These are phyloP conservation scores for Cudoniella acicularis DNA, from an alignment of 495 filamentous ascomycete species.

Conservation along the genomic window DNA sequence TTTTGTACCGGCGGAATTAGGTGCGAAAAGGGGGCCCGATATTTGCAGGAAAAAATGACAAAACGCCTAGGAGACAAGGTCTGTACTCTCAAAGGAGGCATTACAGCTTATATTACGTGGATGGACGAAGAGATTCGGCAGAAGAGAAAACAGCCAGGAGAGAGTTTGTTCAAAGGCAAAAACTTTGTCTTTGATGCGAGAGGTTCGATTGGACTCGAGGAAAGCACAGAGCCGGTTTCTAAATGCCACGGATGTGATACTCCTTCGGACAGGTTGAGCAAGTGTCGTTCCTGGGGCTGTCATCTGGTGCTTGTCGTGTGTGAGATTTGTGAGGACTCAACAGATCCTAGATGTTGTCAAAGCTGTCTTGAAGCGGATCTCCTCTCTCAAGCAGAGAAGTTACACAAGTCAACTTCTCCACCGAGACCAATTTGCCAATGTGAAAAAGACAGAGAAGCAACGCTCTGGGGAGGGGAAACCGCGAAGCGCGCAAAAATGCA, in stretches of 20 bases:
- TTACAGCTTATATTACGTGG: conserved; percentile 25
- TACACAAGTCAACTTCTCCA: background rate
- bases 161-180: conserved; percentile 22
- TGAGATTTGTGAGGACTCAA: conserved; percentile 9
- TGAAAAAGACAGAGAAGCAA: conserved; percentile 20
- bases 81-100: conserved; percentile 25
- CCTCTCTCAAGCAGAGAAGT: background rate
- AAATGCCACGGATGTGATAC: conserved; percentile 20
- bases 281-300: conserved; percentile 23
- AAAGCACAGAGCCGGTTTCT: conserved; percentile 14
- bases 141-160: conserved; percentile 15
- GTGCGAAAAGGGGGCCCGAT: conserved; percentile 26
- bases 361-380: conserved; percentile 19
- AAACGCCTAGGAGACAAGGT: conserved; percentile 9
- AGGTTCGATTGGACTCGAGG: conserved; percentile 14
- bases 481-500: background rate
- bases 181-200: conserved; percentile 30
- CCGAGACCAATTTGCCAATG: conserved; percentile 24
- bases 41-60: conserved; percentile 17
- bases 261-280: conserved; percentile 15
- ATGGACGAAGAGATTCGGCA: conserved; percentile 22
- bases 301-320: conserved; percentile 26
- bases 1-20: conserved; percentile 28
- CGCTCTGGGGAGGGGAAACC: conserved; percentile 18
- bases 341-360: conserved; percentile 18